phyloP scores from a whole-genome alignment of 192 early-diverging fungal species.

The Coemansia sp. region DNA sequence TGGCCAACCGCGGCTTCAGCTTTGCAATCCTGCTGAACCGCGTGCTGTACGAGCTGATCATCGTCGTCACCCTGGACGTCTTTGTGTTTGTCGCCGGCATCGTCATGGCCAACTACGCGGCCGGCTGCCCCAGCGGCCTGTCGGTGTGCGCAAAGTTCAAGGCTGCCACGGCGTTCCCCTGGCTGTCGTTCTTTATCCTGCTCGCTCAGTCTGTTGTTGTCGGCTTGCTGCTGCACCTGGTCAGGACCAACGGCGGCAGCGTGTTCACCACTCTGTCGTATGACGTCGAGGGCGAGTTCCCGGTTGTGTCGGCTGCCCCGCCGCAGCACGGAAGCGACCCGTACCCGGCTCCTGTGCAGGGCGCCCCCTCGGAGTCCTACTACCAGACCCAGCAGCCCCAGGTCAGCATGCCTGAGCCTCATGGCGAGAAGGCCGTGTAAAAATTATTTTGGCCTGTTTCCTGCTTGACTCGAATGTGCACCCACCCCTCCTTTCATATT shows the following conservation, averaged over 20 bases:
- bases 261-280: constrained; percentile 17
- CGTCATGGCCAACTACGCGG: constrained; percentile 42
- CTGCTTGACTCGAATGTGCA: no score
- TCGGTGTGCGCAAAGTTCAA: constrained; percentile 28
- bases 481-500: no score
- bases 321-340: constrained; percentile 21
- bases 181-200: constrained; percentile 35
- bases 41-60: constrained; percentile 20
- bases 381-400: constrained; percentile 35
- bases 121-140: constrained; percentile 11
- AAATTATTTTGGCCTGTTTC: not conserved
- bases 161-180: constrained; percentile 30
- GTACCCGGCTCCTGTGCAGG: constrained; percentile 13
- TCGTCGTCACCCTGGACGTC: constrained; percentile 7
- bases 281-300: constrained; percentile 19
- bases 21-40: constrained; percentile 20
- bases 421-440: constrained; percentile 13
- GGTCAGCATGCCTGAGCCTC: constrained; percentile 35
- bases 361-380: constrained; percentile 15
- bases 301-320: constrained; percentile 12
- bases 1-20: constrained; percentile 16
- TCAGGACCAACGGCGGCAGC: constrained; percentile 24
- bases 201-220: constrained; percentile 11
- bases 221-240: constrained; percentile 16
- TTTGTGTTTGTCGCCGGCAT: constrained; percentile 35